These are phyloP conservation scores for Phlyctochytrium bullatum DNA, from an alignment of 192 early-diverging fungal species.

Conservation along the genomic window DNA sequence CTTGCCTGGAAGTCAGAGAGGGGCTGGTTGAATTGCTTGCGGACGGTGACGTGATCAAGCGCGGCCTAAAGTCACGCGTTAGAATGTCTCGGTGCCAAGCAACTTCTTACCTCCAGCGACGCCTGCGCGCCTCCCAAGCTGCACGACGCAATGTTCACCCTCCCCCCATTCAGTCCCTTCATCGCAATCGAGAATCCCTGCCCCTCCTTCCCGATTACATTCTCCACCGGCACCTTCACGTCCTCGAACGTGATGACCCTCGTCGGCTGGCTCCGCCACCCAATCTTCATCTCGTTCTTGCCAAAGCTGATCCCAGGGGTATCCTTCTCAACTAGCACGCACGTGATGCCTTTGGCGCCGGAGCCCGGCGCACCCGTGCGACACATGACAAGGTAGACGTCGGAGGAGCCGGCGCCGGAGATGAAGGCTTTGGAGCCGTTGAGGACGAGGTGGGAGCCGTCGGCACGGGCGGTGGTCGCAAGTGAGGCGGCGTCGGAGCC, in stretches of 20 bases:
- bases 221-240: constrained; percentile 46
- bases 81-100: not conserved
- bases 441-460: constrained; percentile 39
- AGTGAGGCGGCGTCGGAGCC: constrained; percentile 66
- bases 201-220: constrained; percentile 54
- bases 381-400: constrained; percentile 60
- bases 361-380: constrained; percentile 50
- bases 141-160: constrained; percentile 59
- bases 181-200: constrained; percentile 63
- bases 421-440: constrained; percentile 50
- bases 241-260: constrained; percentile 58
- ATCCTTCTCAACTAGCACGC: constrained; percentile 56
- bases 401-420: constrained; percentile 46
- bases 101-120: constrained; percentile 36
- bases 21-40: constrained; percentile 50
- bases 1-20: constrained; percentile 44
- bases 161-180: constrained; percentile 61
- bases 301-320: constrained; percentile 58
- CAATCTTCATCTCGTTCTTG: constrained; percentile 60
- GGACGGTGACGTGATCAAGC: constrained; percentile 39
- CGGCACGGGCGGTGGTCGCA: constrained; percentile 46
- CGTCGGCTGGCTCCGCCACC: constrained; percentile 62
- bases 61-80: constrained; percentile 25
- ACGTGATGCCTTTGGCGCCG: constrained; percentile 55
- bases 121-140: constrained; percentile 55